Conservation (phyloP, 1,284 basidiomycete genomes). For the Pseudozyma hubeiensis region DNA sequence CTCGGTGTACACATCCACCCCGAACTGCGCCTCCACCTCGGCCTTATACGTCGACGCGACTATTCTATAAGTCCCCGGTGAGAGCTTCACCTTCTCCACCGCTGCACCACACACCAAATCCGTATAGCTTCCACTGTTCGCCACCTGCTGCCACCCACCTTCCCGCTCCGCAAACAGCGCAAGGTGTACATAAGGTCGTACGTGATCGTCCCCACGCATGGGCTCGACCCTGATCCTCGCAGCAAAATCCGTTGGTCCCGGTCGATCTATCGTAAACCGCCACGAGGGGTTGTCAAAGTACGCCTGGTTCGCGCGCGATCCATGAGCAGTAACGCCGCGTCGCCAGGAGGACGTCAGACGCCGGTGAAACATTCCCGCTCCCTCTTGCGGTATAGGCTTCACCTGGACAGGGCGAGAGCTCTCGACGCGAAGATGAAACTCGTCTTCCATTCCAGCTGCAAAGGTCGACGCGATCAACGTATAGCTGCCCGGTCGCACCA, state of each 20-base stretch:
- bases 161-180: conserved; percentile 11
- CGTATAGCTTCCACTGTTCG: conserved; percentile 36
- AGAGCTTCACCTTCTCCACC: conserved; percentile 22
- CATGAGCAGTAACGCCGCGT: conserved; percentile 76
- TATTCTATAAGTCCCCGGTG: conserved; percentile 26
- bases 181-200: conserved; percentile 35
- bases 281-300: conserved; percentile 79
- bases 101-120: conserved; percentile 40
- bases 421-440: conserved; percentile 77
- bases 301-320: conserved; percentile 75
- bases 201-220: background rate
- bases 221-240: conserved; percentile 8
- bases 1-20: conserved; percentile 43
- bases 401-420: conserved; percentile 71
- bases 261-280: conserved; percentile 70
- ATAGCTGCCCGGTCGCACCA: conserved; percentile 74
- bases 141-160: conserved; percentile 20
- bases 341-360: conserved; percentile 72
- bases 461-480: conserved; percentile 86
- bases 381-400: conserved; percentile 75
- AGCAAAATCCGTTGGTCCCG: conserved; percentile 4
- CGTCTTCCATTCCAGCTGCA: conserved; percentile 77
- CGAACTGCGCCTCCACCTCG: conserved; percentile 23
- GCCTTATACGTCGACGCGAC: conserved; percentile 38
- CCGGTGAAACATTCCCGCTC: conserved; percentile 88